Conservation (phyloP, 805 yeast genomes). For the Yarrowia sp. region DNA sequence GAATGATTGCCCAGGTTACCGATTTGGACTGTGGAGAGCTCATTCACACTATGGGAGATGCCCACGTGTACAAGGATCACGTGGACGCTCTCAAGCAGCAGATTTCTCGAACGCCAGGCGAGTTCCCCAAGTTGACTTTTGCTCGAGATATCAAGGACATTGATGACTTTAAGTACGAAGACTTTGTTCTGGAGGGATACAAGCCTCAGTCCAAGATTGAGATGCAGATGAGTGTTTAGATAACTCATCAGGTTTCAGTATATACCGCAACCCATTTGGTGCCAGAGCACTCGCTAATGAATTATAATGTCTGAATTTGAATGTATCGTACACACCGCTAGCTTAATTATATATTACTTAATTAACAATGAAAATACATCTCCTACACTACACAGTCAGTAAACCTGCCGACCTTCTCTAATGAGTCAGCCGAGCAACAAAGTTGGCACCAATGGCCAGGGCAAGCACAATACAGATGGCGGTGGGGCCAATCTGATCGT, state of each 20-base stretch:
- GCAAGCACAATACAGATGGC: constrained; percentile 73
- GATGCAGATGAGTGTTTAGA: constrained; percentile 95
- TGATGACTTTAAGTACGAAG: constrained; percentile 86
- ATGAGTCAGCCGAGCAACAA: constrained; percentile 37
- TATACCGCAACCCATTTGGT: too few species aligned
- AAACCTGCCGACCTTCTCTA: constrained; percentile 17
- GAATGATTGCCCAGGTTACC: constrained; percentile 93
- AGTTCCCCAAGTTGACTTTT: constrained; percentile 75
- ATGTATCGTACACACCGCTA: background rate
- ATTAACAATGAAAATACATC: background rate
- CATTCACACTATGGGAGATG: constrained; percentile 93
- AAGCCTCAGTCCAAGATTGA: constrained; percentile 78
- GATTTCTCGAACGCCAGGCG: constrained; percentile 65
- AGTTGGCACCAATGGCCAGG: constrained; percentile 53
- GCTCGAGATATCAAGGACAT: constrained; percentile 64
- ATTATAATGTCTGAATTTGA: too few species aligned
- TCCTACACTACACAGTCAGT: background rate
- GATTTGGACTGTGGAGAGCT: constrained; percentile 95
- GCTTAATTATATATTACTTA: background rate
- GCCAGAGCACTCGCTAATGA: too few species aligned
- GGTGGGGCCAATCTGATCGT: constrained; percentile 84
- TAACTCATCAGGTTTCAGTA: too few species aligned
- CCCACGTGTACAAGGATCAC: constrained; percentile 92
- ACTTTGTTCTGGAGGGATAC: constrained; percentile 76
- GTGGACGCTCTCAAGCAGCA: constrained; percentile 86